Conservation (phyloP, 2,329 filamentous ascomycete genomes). For the Penicillium brevicompactum region DNA sequence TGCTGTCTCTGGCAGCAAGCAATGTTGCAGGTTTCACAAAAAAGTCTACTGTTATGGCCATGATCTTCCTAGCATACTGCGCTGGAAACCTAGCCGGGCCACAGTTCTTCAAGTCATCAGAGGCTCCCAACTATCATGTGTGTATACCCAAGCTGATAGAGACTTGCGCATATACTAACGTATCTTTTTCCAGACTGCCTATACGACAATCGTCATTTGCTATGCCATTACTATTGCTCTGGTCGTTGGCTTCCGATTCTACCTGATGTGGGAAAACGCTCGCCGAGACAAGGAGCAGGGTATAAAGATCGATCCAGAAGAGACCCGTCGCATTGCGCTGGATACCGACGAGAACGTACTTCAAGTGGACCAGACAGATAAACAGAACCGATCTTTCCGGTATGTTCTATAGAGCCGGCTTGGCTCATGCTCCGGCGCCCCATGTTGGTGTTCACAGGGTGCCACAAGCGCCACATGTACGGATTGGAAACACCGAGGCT, state of each 20-base stretch:
- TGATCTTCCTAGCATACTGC: conserved; percentile 20
- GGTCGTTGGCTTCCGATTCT: conserved; percentile 10
- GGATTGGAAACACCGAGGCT: no score
- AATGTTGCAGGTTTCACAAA: conserved; percentile 23
- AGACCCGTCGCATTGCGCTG: conserved; percentile 9
- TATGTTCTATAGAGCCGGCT: conserved; percentile 17
- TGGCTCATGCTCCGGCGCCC: not conserved
- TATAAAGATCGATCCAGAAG: conserved; percentile 15
- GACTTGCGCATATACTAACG: not conserved
- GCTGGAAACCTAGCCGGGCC: conserved; percentile 20
- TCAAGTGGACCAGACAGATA: conserved; percentile 22
- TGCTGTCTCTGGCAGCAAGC: conserved; percentile 16
- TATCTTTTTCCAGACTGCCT: conserved; percentile 16
- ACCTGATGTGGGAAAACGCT: conserved; percentile 16
- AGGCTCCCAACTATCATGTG: conserved; percentile 17
- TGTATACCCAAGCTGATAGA: not conserved
- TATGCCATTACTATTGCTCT: conserved; percentile 20
- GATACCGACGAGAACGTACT: conserved; percentile 15
- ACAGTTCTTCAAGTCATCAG: conserved; percentile 15
- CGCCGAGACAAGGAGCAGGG: conserved; percentile 18
- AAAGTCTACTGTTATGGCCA: conserved; percentile 15
- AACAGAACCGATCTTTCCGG: conserved; percentile 21
- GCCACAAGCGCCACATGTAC: no score
- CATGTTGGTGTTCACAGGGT: no score
- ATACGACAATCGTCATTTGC: conserved; percentile 23